phyloP scores from a whole-genome alignment of 257 asterid genomes.

The Solanum rostratum region DNA sequence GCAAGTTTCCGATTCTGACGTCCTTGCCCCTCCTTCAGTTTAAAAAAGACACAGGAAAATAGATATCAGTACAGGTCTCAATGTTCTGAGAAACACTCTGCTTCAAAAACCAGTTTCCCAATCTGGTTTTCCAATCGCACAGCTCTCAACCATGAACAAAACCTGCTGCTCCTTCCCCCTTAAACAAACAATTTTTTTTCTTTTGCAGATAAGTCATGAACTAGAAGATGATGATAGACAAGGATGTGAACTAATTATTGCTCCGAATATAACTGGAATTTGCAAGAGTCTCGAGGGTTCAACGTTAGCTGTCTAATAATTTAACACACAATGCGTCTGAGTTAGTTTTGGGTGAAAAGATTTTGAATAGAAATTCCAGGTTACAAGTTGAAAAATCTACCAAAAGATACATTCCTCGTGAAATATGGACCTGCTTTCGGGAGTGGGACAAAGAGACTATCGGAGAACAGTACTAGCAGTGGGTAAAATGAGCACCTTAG shows the following conservation, averaged over 20 bases:
- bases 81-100: too few relatives aligned
- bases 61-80: not conserved
- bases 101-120: too few relatives aligned
- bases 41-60: not conserved
- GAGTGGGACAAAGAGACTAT: not conserved
- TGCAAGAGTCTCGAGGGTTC: not conserved
- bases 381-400: not conserved
- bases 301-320: not conserved
- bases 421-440: not conserved
- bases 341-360: not conserved
- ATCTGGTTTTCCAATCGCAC: too few relatives aligned
- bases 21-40: constrained; percentile 79
- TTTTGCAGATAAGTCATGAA: too few relatives aligned
- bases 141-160: not conserved
- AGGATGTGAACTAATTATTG: not conserved
- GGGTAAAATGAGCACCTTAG: not conserved
- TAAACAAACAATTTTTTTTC: not conserved
- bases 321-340: not conserved
- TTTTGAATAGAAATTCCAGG: not conserved
- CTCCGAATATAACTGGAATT: not conserved
- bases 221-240: not conserved
- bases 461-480: not conserved
- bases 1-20: constrained; percentile 86
- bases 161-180: not conserved
- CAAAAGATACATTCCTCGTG: not conserved